Percentiles rank a stretch among this genome's conserved stretches.
Conservation (phyloP, 2,329 filamentous ascomycete genomes). For the Fusarium sp. region DNA sequence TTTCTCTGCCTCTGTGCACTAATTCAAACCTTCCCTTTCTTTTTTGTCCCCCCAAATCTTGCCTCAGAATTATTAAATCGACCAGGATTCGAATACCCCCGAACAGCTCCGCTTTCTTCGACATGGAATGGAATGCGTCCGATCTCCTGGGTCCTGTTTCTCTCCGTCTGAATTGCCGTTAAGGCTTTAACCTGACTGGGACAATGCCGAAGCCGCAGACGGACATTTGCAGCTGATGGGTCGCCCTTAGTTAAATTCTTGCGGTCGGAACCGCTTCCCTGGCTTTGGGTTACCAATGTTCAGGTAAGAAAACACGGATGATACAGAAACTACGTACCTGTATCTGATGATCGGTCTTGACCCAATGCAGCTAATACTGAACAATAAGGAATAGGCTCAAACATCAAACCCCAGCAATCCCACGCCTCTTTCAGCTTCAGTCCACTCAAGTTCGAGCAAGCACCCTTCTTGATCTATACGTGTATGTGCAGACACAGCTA, state of each 20-base stretch:
- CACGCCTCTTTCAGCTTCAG: conserved; percentile 9
- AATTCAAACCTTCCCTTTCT: background rate
- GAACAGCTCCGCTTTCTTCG: conserved; percentile 36
- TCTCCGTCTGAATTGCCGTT: conserved; percentile 36
- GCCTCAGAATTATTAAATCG: conserved; percentile 2
- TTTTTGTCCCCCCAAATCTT: conserved; percentile 16
- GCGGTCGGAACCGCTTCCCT: conserved; percentile 35
- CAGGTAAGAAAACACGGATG: background rate
- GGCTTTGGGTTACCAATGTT: conserved; percentile 21
- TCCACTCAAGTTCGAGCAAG: background rate
- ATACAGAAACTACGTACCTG: background rate
- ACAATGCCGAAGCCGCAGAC: conserved; percentile 33
- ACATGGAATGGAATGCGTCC: conserved; percentile 32
- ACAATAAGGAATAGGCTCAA: conserved; percentile 36
- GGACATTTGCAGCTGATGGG: conserved; percentile 31
- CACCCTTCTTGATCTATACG: background rate
- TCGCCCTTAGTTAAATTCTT: conserved; percentile 22
- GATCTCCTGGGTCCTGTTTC: conserved; percentile 38
- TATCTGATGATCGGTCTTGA: conserved; percentile 15
- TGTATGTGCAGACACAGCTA: background rate
- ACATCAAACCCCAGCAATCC: conserved; percentile 8
- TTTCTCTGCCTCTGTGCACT: background rate
- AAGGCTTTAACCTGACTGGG: conserved; percentile 31
- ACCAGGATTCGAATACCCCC: conserved; percentile 29
- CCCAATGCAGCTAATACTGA: conserved; percentile 34